Conservation (phyloP, 2,329 filamentous ascomycete genomes). For the Westerdykella sp. region DNA sequence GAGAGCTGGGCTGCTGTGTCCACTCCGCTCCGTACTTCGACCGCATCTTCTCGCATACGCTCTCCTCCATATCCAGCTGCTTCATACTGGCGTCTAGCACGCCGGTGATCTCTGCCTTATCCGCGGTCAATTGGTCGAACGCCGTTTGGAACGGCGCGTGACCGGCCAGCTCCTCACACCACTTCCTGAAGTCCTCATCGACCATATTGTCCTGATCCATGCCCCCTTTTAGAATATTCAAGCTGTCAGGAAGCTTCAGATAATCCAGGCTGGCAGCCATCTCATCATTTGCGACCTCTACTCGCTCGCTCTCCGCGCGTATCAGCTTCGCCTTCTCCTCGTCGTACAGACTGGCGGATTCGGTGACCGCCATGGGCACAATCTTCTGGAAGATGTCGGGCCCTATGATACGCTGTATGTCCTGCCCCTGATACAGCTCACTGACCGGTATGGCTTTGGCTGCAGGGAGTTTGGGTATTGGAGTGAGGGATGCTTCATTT, state of each 20-base stretch:
- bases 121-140: slow-evolving; percentile 70
- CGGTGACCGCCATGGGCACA: slow-evolving; percentile 89
- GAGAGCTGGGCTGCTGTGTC: slow-evolving; percentile 92
- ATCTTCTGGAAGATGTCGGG: slow-evolving; percentile 97
- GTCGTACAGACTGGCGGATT: slow-evolving; percentile 93
- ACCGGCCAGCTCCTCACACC: slow-evolving; percentile 88
- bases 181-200: slow-evolving; percentile 85
- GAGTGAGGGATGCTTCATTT: slow-evolving; percentile 70
- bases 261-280: slow-evolving; percentile 96
- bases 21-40: slow-evolving; percentile 94
- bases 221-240: slow-evolving; percentile 88
- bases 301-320: slow-evolving; percentile 85
- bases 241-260: slow-evolving; percentile 76
- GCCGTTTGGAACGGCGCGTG: slow-evolving; percentile 73
- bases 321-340: slow-evolving; percentile 97
- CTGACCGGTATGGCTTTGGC: slow-evolving; percentile 96
- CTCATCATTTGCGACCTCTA: slow-evolving; percentile 87
- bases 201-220: slow-evolving; percentile 83
- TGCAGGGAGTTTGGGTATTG: slow-evolving; percentile 84
- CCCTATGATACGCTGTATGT: slow-evolving; percentile 93
- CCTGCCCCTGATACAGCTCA: slow-evolving; percentile 92
- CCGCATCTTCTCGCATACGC: slow-evolving; percentile 97
- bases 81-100: slow-evolving; percentile 75
- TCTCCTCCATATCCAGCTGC: slow-evolving; percentile 93
- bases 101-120: slow-evolving; percentile 68